These are phyloP conservation scores for Sclerotiophoma versabilis DNA, from an alignment of 2,329 filamentous ascomycete genomes.

Conservation along the genomic window DNA sequence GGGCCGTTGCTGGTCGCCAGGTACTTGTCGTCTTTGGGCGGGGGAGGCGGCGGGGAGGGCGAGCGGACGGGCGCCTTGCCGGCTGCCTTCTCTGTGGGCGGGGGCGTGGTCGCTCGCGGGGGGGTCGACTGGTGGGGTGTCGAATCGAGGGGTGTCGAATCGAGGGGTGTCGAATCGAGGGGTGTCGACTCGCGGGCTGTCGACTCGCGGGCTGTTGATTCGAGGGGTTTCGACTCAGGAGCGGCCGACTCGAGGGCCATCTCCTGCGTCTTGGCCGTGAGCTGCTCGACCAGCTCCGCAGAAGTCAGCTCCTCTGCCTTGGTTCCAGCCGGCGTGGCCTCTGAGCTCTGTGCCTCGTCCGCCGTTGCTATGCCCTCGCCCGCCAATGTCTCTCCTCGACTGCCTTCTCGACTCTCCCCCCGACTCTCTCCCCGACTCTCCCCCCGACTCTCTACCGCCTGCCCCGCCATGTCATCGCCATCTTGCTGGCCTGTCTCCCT, in stretches of 20 bases:
- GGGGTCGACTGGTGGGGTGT: slow-evolving; percentile 26
- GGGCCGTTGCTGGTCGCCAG: slow-evolving; percentile 52
- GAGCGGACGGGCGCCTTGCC: slow-evolving; percentile 43
- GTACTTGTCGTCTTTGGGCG: slow-evolving; percentile 61
- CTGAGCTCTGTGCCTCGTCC: background rate
- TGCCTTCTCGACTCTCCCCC: background rate
- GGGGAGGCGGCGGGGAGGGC: slow-evolving; percentile 56
- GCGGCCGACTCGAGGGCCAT: slow-evolving; percentile 26
- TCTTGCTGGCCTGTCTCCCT: background rate
- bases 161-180: slow-evolving; percentile 21
- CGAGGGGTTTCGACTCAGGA: slow-evolving; percentile 28
- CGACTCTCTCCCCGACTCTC: background rate
- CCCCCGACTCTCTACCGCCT: slow-evolving; percentile 9
- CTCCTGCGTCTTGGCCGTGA: slow-evolving; percentile 27
- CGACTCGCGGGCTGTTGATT: slow-evolving; percentile 26
- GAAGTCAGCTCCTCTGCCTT: slow-evolving; percentile 7
- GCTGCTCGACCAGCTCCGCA: slow-evolving; percentile 24
- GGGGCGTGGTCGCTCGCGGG: slow-evolving; percentile 18
- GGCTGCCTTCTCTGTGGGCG: slow-evolving; percentile 28
- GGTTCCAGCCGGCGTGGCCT: background rate
- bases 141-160: slow-evolving; percentile 24
- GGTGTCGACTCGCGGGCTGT: slow-evolving; percentile 17
- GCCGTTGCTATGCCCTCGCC: background rate
- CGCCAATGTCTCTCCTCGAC: no score
- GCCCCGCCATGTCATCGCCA: slow-evolving; percentile 31